A percentile compares a stretch with the other conserved stretches of the same genome.
Evolutionary conservation across 2,329 filamentous ascomycete genomes (phyloP).

Genomic region (Hawksworthiomyces lignivorus): DNA sequence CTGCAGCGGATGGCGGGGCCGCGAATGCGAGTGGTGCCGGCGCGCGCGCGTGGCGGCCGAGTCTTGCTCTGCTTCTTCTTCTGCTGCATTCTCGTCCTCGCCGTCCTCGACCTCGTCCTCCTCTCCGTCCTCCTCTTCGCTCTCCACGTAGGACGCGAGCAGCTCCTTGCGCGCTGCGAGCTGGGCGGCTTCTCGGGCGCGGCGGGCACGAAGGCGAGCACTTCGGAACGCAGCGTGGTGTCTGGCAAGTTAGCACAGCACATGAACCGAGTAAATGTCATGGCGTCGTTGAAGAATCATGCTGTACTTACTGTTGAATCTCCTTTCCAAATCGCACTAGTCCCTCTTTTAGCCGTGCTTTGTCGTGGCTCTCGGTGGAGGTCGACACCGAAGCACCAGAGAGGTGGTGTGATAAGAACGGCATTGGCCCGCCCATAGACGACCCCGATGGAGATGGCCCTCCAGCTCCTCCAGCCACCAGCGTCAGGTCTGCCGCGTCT

Average conservation of each 20-base stretch:
- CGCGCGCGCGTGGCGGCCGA: too few species aligned
- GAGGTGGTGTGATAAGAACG: not conserved
- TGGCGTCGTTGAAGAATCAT: too few species aligned
- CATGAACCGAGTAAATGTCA: too few species aligned
- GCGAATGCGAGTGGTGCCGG: slow-evolving; percentile 7
- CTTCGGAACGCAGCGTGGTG: slow-evolving; percentile 65
- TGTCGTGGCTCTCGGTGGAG: slow-evolving; percentile 37
- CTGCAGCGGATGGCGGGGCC: slow-evolving; percentile 23
- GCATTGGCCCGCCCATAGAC: not conserved
- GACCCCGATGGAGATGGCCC: not conserved
- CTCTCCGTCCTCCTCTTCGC: slow-evolving; percentile 18
- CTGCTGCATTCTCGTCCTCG: slow-evolving; percentile 18
- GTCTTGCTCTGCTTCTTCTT: slow-evolving; percentile 6
- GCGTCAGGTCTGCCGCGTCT: slow-evolving; percentile 64
- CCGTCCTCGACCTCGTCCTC: slow-evolving; percentile 19
- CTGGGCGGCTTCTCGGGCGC: slow-evolving; percentile 64
- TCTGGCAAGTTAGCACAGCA: too few species aligned
- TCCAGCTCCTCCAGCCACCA: slow-evolving; percentile 21
- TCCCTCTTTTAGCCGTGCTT: slow-evolving; percentile 57
- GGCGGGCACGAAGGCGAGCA: slow-evolving; percentile 73
- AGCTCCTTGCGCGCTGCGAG: slow-evolving; percentile 69
- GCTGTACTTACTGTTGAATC: slow-evolving; percentile 42
- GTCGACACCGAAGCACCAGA: not conserved
- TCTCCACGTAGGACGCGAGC: slow-evolving; percentile 51
- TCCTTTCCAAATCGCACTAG: slow-evolving; percentile 62